A percentile compares a stretch with the other conserved stretches of the same genome.
Conservation (phyloP, 108 stramenopile genomes). For the Nitzschia palea region DNA sequence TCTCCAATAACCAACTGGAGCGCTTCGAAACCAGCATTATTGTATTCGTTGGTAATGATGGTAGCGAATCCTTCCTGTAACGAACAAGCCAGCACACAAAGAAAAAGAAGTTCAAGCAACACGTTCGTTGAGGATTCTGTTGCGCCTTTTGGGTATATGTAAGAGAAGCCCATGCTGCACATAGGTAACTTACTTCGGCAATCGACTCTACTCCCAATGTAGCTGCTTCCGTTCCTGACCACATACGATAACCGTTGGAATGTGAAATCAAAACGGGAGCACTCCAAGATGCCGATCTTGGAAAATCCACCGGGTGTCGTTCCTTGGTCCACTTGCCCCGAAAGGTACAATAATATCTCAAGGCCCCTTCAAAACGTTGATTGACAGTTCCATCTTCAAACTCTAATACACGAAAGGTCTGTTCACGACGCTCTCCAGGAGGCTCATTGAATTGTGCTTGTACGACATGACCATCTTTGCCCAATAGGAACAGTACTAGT, state of each 20-base stretch:
- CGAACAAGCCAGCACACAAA: too few relatives aligned
- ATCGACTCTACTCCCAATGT: conserved; percentile 44
- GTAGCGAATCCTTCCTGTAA: conserved; percentile 43
- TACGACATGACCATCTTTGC: not conserved
- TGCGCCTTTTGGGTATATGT: too few relatives aligned
- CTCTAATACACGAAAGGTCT: conserved; percentile 26
- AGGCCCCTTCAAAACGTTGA: conserved; percentile 24
- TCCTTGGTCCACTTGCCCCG: conserved; percentile 43
- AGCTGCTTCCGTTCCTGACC: conserved; percentile 40
- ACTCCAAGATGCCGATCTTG: conserved; percentile 27
- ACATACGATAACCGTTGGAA: conserved; percentile 43
- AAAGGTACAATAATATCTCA: conserved; percentile 53
- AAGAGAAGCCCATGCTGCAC: too few relatives aligned
- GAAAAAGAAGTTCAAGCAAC: too few relatives aligned
- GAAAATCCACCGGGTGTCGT: conserved; percentile 48
- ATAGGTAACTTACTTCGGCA: conserved; percentile 45
- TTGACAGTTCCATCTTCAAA: conserved; percentile 37
- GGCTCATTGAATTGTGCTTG: conserved; percentile 36
- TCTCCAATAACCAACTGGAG: conserved; percentile 31
- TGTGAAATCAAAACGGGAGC: conserved; percentile 30
- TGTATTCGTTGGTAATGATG: conserved; percentile 36
- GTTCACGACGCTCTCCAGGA: conserved; percentile 25
- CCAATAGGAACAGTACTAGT: not conserved
- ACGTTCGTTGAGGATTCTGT: too few relatives aligned
- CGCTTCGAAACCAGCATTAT: conserved; percentile 39